A percentile compares a stretch with the other conserved stretches of the same genome.
Conservation (phyloP, 805 yeast genomes). For the Cyberlindnera petersonii region DNA sequence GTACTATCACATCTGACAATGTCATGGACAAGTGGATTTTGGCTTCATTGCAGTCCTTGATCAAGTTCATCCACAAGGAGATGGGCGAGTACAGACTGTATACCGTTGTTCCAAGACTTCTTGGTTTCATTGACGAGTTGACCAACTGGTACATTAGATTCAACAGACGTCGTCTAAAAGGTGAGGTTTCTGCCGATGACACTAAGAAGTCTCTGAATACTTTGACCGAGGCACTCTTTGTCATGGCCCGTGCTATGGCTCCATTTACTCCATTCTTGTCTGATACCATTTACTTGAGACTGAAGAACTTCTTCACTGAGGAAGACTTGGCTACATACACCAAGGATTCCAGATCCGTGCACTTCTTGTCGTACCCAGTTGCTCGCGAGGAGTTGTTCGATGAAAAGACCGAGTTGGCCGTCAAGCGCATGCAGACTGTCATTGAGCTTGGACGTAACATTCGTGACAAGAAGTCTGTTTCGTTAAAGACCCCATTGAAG, state of each 20-base stretch:
- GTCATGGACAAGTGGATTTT: slow-evolving; percentile 98
- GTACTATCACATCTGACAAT: slow-evolving; percentile 60
- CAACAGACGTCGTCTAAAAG: slow-evolving; percentile 97
- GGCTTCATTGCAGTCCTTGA: slow-evolving; percentile 92
- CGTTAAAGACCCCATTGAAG: slow-evolving; percentile 92
- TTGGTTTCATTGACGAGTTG: slow-evolving; percentile 85
- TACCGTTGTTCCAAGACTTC: slow-evolving; percentile 92
- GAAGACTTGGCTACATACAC: slow-evolving; percentile 49
- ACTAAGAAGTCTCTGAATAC: slow-evolving; percentile 86
- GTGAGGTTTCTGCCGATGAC: slow-evolving; percentile 83
- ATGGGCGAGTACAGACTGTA: slow-evolving; percentile 88
- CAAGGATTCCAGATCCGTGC: slow-evolving; percentile 78
- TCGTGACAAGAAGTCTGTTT: slow-evolving; percentile 92
- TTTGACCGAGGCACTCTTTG: slow-evolving; percentile 82
- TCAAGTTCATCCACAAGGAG: slow-evolving; percentile 81
- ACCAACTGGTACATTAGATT: slow-evolving; percentile 99
- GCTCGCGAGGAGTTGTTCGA: slow-evolving; percentile 80
- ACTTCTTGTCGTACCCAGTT: slow-evolving; percentile 86
- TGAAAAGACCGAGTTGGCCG: slow-evolving; percentile 80
- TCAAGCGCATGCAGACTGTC: slow-evolving; percentile 93
- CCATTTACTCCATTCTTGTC: slow-evolving; percentile 97
- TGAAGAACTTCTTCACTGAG: slow-evolving; percentile 58
- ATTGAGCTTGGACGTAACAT: slow-evolving; percentile 94
- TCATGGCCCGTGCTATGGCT: slow-evolving; percentile 93
- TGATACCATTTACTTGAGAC: slow-evolving; percentile 79